These are phyloP conservation scores for Isoetes engelmannii DNA, from an alignment of 83 land plant genomes.

Conservation along the genomic window DNA sequence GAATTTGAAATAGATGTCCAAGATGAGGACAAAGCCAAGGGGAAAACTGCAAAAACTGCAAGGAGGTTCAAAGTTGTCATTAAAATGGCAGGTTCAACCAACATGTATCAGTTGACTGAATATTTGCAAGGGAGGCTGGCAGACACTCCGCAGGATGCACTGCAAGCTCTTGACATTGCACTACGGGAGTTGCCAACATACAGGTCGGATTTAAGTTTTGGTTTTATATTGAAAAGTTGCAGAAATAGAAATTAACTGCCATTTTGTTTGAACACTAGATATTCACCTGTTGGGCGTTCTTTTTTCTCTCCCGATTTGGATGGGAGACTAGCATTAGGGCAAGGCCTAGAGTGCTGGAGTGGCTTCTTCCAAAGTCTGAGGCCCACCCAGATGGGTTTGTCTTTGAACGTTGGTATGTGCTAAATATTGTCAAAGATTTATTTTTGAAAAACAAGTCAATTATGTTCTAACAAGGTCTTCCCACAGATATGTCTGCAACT, in stretches of 20 bases:
- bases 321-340: background rate
- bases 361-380: conserved; percentile 14
- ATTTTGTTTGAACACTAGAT: too few species aligned
- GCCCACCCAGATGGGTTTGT: conserved; percentile 29
- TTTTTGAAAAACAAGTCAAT: background rate
- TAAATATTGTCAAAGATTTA: background rate
- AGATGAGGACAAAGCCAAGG: background rate
- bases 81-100: conserved; percentile 74
- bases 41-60: background rate
- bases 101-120: conserved; percentile 62
- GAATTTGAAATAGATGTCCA: background rate
- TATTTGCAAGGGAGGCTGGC: conserved; percentile 67
- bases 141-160: conserved; percentile 87
- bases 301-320: conserved; percentile 9
- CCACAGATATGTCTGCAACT: conserved; percentile 90
- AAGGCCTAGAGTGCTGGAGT: conserved; percentile 14
- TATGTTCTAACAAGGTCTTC: background rate
- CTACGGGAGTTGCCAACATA: conserved; percentile 74
- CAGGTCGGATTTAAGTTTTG: conserved; percentile 25
- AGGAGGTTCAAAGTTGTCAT: conserved; percentile 53
- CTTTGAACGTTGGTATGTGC: conserved; percentile 73
- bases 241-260: too few species aligned
- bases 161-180: conserved; percentile 81
- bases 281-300: conserved; percentile 5
- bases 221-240: background rate